Conservation (phyloP, 2,329 filamentous ascomycete species). For the Albifimbria verrucaria region DNA sequence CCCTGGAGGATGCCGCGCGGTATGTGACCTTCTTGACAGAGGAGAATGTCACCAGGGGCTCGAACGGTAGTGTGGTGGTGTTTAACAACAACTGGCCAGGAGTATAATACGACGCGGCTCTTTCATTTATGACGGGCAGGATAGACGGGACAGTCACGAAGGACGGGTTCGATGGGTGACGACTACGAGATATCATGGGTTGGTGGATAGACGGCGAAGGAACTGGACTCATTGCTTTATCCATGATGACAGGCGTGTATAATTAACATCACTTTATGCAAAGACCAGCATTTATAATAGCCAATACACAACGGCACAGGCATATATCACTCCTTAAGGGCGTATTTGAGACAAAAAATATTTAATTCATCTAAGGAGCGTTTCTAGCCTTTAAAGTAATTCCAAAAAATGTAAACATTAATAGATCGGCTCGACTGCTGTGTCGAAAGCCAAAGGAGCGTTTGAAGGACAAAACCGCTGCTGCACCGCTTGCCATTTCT, state of each 20-base stretch:
- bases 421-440: background rate
- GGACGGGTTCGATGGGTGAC: background rate
- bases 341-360: background rate
- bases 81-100: constrained; percentile 35
- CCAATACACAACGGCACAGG: no score
- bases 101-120: constrained; percentile 22
- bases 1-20: constrained; percentile 34
- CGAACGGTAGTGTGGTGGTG: constrained; percentile 31
- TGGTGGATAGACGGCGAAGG: background rate
- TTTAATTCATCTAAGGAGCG: background rate
- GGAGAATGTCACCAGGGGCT: constrained; percentile 23
- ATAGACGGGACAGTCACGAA: background rate
- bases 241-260: no score
- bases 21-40: constrained; percentile 32
- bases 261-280: background rate
- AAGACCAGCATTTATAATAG: background rate
- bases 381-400: background rate
- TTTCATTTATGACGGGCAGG: no score
- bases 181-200: background rate
- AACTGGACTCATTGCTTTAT: no score
- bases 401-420: background rate
- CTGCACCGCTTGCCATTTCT: background rate
- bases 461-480: background rate
- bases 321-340: no score
- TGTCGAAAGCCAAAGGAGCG: background rate